These are phyloP conservation scores for Acrodontium crateriforme DNA, from an alignment of 2,329 filamentous ascomycete species.

Conservation along the genomic window DNA sequence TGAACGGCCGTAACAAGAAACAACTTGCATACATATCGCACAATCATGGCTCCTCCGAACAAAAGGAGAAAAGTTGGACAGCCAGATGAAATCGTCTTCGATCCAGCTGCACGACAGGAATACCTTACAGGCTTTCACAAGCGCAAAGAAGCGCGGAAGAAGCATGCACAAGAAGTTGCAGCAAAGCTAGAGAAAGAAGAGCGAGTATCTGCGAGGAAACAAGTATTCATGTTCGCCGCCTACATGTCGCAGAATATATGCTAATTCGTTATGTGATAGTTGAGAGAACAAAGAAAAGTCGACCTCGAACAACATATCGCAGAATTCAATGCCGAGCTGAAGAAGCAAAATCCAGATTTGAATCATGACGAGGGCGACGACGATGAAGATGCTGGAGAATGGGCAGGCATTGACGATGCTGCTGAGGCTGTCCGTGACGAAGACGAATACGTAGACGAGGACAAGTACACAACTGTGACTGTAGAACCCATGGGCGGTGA, in stretches of 20 bases:
- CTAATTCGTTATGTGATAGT: constrained; percentile 34
- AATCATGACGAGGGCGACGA: constrained; percentile 16
- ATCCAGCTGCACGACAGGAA: constrained; percentile 63
- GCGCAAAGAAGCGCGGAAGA: constrained; percentile 73
- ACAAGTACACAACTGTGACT: constrained; percentile 88
- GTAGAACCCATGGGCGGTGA: constrained; percentile 66
- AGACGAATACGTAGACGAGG: constrained; percentile 92
- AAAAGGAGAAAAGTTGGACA: constrained; percentile 52
- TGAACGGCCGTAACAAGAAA: too few relatives aligned
- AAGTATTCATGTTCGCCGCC: constrained; percentile 40
- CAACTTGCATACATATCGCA: constrained; percentile 22
- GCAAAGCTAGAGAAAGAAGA: constrained; percentile 66
- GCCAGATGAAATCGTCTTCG: constrained; percentile 75
- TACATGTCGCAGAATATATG: background rate
- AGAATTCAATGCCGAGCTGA: constrained; percentile 57
- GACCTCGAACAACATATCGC: constrained; percentile 73
- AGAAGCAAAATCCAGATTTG: constrained; percentile 38
- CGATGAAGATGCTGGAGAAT: constrained; percentile 5
- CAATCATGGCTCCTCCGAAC: constrained; percentile 40
- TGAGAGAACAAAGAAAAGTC: constrained; percentile 68
- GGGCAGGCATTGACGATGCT: constrained; percentile 8
- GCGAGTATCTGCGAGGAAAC: constrained; percentile 56
- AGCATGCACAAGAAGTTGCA: constrained; percentile 71
- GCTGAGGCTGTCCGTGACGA: constrained; percentile 30
- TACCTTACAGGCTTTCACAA: constrained; percentile 96